Evolutionary conservation across 192 early-diverging fungal genomes (phyloP), one percentile per base, ranked within the genome.

Genomic region (Rhizophagus prolifer): DNA sequence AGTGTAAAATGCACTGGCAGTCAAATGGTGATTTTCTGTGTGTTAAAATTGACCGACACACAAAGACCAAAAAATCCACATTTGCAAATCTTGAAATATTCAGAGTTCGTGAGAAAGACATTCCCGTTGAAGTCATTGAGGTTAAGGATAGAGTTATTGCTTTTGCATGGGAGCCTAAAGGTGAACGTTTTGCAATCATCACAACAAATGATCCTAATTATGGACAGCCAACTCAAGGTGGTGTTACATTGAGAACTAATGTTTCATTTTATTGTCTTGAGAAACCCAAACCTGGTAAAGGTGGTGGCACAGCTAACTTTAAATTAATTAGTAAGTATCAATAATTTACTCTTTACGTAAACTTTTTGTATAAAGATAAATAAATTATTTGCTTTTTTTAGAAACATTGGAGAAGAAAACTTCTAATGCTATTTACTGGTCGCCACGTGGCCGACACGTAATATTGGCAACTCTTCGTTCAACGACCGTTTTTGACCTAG

Each of bases 121-220:
- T 98, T 77, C 98, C 98, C n/a, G 95, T 98, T 28, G 98, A 99
- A 77, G 94, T 96, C 14, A 83, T 98, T 47, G 98, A 99, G 95
- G 72, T 74, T 91, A 74, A 61, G 23, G 44, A 26, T 54, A 54
- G 8, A 58, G 90, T 97, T 63, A 85, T 91, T 72, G 90, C 90
- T n/a, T 93, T 97, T 75, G 95, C 92, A 80, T 99, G 98, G 96
- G 98, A 99, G 86, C 98, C 98, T 30, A 87, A 87, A 63, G 94
- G 92, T 68, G 90, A 93, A 41, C 92, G 95, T 70, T 98, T 99
- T 80, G 95, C 92, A 61, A 86, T 97, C n/a, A 90, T 99, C 60
- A 88, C 92, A 46, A 91, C 91, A 58, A 84, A 82, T 28, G 95
- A 97, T 77, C 89, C 90, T 50, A 84, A 79, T 73, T 80, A 80